Percentiles rank a stretch among this genome's conserved stretches.
phyloP scores from a whole-genome alignment of 331 rosid species.

The Quercus lobata region DNA sequence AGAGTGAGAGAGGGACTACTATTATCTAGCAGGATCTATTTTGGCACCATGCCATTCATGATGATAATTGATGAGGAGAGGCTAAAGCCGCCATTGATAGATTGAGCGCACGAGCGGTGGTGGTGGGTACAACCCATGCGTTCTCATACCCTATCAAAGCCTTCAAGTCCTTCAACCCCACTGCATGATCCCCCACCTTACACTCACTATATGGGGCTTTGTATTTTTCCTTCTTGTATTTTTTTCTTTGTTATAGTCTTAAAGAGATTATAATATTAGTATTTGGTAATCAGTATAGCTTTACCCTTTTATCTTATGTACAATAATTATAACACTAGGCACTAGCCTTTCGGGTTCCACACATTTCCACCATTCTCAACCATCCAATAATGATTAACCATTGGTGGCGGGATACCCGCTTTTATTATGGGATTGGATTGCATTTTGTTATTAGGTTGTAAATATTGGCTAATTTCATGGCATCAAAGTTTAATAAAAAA shows the following conservation, averaged over 20 bases:
- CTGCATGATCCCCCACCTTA: conserved; percentile 13
- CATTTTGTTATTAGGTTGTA: too few species aligned
- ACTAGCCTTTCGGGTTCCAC: too few species aligned
- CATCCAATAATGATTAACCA: too few species aligned
- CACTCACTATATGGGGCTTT: background rate
- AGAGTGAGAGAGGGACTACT: background rate
- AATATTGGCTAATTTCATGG: too few species aligned
- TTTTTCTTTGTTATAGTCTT: background rate
- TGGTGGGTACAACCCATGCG: conserved; percentile 48
- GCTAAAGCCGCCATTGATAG: conserved; percentile 59
- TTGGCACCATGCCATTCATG: conserved; percentile 50
- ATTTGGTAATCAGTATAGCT: background rate
- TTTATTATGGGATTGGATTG: too few species aligned
- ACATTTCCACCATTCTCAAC: too few species aligned
- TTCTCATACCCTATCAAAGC: conserved; percentile 29
- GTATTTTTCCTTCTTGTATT: background rate
- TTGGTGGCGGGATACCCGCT: too few species aligned
- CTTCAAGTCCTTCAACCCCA: conserved; percentile 25
- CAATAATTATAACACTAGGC: too few species aligned
- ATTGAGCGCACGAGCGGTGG: conserved; percentile 80
- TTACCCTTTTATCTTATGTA: too few species aligned
- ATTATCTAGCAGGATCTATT: conserved; percentile 7
- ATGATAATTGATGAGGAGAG: conserved; percentile 41
- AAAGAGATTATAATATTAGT: background rate
- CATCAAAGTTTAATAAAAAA: too few species aligned